Conservation (phyloP, 2,329 filamentous ascomycete species). For the Penicillium sp. region DNA sequence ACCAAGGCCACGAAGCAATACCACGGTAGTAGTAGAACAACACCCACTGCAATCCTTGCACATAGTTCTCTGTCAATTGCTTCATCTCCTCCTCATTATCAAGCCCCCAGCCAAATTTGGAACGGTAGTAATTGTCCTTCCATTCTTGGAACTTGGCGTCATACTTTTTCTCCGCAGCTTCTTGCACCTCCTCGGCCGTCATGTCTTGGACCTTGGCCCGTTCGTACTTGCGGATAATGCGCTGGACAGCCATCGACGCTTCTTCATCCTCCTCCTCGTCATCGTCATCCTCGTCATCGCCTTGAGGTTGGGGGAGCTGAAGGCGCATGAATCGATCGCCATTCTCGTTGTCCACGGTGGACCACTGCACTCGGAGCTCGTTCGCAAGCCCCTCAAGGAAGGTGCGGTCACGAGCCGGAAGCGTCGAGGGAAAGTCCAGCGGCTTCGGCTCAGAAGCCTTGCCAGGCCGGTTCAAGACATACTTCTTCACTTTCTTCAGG, state of each 20-base stretch:
- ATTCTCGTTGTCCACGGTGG: conserved; percentile 63
- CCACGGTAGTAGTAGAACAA: conserved; percentile 97
- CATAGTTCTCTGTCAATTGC: conserved; percentile 90
- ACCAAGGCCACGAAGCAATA: conserved; percentile 98
- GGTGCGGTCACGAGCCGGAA: conserved; percentile 84
- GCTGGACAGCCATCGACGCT: conserved; percentile 75
- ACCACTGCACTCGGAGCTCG: conserved; percentile 66
- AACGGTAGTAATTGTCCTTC: conserved; percentile 92
- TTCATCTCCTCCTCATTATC: conserved; percentile 79
- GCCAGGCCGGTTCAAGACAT: conserved; percentile 69
- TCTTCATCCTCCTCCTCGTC: conserved; percentile 81
- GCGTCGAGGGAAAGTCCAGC: conserved; percentile 70
- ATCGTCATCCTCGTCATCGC: conserved; percentile 58
- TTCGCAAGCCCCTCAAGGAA: conserved; percentile 87
- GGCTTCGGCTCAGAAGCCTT: conserved; percentile 50
- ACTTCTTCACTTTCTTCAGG: conserved; percentile 80
- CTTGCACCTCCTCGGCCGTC: conserved; percentile 75
- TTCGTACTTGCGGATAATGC: conserved; percentile 88
- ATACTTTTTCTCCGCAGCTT: conserved; percentile 80
- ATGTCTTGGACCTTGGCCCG: conserved; percentile 83
- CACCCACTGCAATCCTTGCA: conserved; percentile 97
- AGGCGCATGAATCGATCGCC: conserved; percentile 68
- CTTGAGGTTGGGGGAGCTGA: conserved; percentile 56
- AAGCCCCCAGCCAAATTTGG: conserved; percentile 87
- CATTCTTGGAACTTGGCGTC: conserved; percentile 85